These are phyloP conservation scores for Phanerochaete sordida DNA, from an alignment of 768 basidiomycete species.

Conservation along the genomic window DNA sequence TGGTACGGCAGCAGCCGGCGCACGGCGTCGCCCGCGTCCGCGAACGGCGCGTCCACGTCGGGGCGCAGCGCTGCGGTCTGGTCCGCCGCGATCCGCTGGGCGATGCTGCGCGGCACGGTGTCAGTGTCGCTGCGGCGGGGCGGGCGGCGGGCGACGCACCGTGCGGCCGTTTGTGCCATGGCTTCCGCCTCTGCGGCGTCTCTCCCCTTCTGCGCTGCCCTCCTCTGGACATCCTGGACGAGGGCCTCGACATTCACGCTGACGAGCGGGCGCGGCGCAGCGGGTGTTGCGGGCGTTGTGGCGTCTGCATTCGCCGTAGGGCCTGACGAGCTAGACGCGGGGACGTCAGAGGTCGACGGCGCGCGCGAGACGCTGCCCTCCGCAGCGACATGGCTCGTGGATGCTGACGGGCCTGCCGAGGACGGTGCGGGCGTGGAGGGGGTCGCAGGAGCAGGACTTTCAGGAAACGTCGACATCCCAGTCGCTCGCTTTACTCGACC, in stretches of 20 bases:
- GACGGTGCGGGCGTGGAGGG: conserved; percentile 11
- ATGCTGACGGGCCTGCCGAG: conserved; percentile 8
- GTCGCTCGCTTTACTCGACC: conserved; percentile 27
- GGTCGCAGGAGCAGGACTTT: conserved; percentile 16
- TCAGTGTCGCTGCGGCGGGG: neutral
- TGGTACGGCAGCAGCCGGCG: conserved; percentile 79
- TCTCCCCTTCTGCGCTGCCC: conserved; percentile 31
- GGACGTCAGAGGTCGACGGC: conserved; percentile 5
- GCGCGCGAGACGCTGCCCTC: conserved; percentile 3
- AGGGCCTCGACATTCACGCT: conserved; percentile 18
- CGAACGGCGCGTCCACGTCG: conserved; percentile 68
- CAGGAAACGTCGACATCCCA: conserved; percentile 23
- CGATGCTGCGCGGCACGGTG: conserved; percentile 28
- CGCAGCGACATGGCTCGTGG: conserved; percentile 2
- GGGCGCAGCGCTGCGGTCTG: conserved; percentile 59
- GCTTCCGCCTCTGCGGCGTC: conserved; percentile 50
- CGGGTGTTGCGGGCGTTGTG: neutral
- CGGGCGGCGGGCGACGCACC: conserved; percentile 32
- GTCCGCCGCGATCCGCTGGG: conserved; percentile 45
- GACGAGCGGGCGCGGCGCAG: conserved; percentile 9
- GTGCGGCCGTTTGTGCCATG: conserved; percentile 42
- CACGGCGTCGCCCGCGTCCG: conserved; percentile 57
- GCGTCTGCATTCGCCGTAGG: neutral
- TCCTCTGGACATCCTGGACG: conserved; percentile 10
- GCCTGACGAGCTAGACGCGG: conserved; percentile 4